Base-by-base conservation (phyloP, 148 eudicot genomes). In the Cornus suecica region DNA sequence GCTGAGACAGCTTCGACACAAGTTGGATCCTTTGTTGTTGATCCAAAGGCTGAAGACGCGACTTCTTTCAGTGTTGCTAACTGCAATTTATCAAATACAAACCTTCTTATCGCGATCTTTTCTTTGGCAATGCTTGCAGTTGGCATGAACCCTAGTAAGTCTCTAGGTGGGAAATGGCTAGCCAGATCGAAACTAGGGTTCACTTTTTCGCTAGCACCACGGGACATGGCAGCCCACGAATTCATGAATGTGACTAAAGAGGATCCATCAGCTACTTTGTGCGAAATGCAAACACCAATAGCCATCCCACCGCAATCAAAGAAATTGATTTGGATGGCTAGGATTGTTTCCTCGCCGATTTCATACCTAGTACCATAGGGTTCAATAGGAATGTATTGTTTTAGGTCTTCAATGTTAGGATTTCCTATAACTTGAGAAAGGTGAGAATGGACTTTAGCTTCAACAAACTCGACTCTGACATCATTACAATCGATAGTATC, bases 231-330 rank as follows among this genome's bases (percentile, higher is more conserved):
- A n/a, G 80, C 80, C 84, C 84, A 81, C n/a, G 78, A 58, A 24
- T 81, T 69, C 54, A 81, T 34, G 25, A 81, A 81, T n/a, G 65
- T 45, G 2, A 51, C 62, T n/a, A 54, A n/a, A 2, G 84, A 67
- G 0, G 65, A 8, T 3, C 48, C 66, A 23, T 81, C 84, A 0
- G 72, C 56, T 1, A 73, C 14, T 13, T 24, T 69, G 68, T 81
- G 84, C 0, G 78, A 77, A 2, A 73, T 13, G 30, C 69, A 26
- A n/a, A 56, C 61, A 8, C 42, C 66, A n/a, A 81, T 64, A 0
- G 67, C 80, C 7, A 74, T 64, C 1, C 80, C 83, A 51, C 83
- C 80, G 20, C 79, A 81, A 1, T 48, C 77, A 24, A 76, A 76
- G 51, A 58, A 27, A 72, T 76, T 81, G 7, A 72, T 65, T 27